Base-by-base conservation (phyloP, 495 filamentous ascomycete genomes). In the Polyplosphaeria fusca region DNA sequence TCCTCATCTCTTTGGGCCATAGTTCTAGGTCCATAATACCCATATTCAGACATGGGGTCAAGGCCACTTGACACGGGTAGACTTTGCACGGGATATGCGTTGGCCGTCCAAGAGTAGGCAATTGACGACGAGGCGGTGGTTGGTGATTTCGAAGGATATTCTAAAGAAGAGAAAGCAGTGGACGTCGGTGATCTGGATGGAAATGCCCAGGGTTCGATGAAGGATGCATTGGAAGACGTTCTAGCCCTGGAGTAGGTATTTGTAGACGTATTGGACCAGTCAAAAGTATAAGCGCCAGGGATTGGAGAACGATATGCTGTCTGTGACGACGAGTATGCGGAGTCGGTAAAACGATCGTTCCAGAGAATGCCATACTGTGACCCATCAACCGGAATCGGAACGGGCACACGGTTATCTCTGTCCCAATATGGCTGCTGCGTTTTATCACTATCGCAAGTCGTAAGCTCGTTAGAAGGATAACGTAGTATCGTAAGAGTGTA, bases 291-390 rank as follows among this genome's bases (percentile, higher is more conserved):
- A 14, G 50, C 35, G 24, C 44, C 28, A 16, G 51, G 55, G 7
- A 59, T 53, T 1, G 65, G 65, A 25, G 65, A 65, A 16, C 46
- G 58, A 46, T 65, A 67, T 1, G 54, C 65, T 41, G 58, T 63
- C 3, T 61, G 60, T 7, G 60, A 65, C 5, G 64, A 64, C 44
- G 55, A 61, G 3, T 56, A 23, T 14, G 61, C 54, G 5, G 65
- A 67, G 13, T 42, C 32, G 28, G 9, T 35, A 41, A 52, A 65
- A 23, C 51, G 40, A 49, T 61, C 39, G 25, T 24, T 48, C 35
- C 51, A 57, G 26, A 28, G 42, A 23, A 52, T 51, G 20, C 42
- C 40, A 16, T 18, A 48, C 43, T 51, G 44, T 2, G 49, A 24
- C 4, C 48, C 48, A n/a, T n/a, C n/a, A n/a, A n/a, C n/a, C 18